Conservation (phyloP, 1,284 basidiomycete species). For the Microbotryum scabiosae region DNA sequence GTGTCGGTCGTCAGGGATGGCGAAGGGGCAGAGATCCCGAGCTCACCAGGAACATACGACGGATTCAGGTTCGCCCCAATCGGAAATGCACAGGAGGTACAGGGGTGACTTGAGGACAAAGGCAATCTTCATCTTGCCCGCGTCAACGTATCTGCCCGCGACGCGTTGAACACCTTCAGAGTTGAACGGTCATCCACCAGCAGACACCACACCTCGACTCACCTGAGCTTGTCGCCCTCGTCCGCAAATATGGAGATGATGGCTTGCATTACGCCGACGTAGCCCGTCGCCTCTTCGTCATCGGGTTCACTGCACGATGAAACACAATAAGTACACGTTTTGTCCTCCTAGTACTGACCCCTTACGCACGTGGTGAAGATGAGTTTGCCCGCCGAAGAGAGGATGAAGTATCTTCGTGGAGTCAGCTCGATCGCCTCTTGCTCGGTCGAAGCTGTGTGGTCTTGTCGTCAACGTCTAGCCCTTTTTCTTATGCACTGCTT, state of each 20-base stretch:
- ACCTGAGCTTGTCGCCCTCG: conserved; percentile 35
- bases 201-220: background rate
- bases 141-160: conserved; percentile 53
- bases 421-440: background rate
- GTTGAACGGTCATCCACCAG: background rate
- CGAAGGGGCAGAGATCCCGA: background rate
- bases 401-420: conserved; percentile 68
- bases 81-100: conserved; percentile 81
- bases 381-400: conserved; percentile 92
- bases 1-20: background rate
- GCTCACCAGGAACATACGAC: conserved; percentile 54
- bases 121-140: conserved; percentile 64
- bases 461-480: background rate
- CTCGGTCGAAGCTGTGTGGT: background rate
- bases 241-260: conserved; percentile 52
- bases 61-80: conserved; percentile 87
- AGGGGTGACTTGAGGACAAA: conserved; percentile 78
- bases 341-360: conserved; percentile 3
- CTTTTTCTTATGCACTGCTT: no score
- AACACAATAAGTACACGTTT: background rate
- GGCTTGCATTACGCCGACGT: conserved; percentile 88
- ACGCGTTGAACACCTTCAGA: conserved; percentile 6
- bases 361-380: conserved; percentile 66
- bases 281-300: conserved; percentile 59
- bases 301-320: conserved; percentile 34